A percentile compares a stretch with the other conserved stretches of the same genome.
Evolutionary conservation across 192 early-diverging fungal species (phyloP).

Genomic region (Polychytrium aggregatum): DNA sequence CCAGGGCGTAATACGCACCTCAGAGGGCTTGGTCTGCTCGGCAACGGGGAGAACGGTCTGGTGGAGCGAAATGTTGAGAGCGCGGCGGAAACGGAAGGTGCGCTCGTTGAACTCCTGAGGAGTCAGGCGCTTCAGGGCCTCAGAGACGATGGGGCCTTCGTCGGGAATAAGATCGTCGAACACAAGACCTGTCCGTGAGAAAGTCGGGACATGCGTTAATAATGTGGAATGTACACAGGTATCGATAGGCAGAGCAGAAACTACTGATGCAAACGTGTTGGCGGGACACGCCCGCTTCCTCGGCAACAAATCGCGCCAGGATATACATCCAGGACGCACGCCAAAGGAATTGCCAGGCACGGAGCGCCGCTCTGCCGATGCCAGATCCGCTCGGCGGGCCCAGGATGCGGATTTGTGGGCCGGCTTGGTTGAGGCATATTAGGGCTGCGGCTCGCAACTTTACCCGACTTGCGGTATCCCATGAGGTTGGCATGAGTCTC

Average conservation of each 20-base stretch:
- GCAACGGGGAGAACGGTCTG: conserved; percentile 57
- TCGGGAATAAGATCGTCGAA: conserved; percentile 86
- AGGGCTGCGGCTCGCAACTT: too few relatives aligned
- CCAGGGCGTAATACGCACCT: conserved; percentile 24
- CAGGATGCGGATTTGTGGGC: too few relatives aligned
- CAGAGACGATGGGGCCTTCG: conserved; percentile 68
- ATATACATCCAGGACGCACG: conserved; percentile 2
- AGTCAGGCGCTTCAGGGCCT: conserved; percentile 71
- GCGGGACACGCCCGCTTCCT: conserved; percentile 4
- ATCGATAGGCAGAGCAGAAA: conserved; percentile 1
- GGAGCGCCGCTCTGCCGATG: not conserved
- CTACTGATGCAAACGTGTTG: conserved; percentile 2
- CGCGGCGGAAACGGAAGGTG: conserved; percentile 67
- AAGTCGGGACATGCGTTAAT: not conserved
- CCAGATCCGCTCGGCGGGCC: too few relatives aligned
- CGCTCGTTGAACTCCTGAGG: conserved; percentile 58
- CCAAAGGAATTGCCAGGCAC: not conserved
- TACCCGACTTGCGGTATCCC: conserved; percentile 31
- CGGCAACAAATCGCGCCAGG: conserved; percentile 3
- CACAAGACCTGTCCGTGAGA: conserved; percentile 50
- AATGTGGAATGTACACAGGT: not conserved
- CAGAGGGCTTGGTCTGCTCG: conserved; percentile 65
- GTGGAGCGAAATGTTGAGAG: conserved; percentile 60
- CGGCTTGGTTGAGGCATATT: too few relatives aligned
- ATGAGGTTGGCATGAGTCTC: conserved; percentile 17